Evolutionary conservation across 331 rosid species (phyloP).

Genomic region (Pyracantha coccinea): DNA sequence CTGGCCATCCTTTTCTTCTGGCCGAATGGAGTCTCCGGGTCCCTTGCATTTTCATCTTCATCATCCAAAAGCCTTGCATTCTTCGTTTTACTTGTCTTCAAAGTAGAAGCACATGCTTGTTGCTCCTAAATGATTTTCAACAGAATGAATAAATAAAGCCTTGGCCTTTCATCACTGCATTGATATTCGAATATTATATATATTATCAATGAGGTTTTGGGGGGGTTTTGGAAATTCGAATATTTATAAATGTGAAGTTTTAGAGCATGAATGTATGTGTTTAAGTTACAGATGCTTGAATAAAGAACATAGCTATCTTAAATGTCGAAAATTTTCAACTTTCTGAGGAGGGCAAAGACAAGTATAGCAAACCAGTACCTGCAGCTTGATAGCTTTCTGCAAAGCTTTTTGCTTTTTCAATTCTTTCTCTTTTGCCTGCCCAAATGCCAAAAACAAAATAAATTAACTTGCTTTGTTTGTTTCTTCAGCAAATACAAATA

Average conservation of each 20-base stretch:
- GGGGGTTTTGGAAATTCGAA: no score
- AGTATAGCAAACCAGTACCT: constrained; percentile 31
- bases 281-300: no score
- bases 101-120: constrained; percentile 31
- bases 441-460: neutral
- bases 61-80: constrained; percentile 36
- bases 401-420: constrained; percentile 67
- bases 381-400: constrained; percentile 62
- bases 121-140: constrained; percentile 37
- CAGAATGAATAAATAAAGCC: neutral
- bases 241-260: no score
- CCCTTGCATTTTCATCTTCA: constrained; percentile 67
- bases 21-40: constrained; percentile 68
- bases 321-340: no score
- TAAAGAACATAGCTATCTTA: no score
- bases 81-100: constrained; percentile 72
- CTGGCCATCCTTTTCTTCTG: constrained; percentile 62
- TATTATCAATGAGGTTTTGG: no score
- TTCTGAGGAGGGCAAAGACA: no score
- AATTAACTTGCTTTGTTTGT: no score
- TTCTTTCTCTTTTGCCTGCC: constrained; percentile 90
- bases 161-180: neutral
- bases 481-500: no score
- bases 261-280: no score
- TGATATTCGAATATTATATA: neutral